Evolutionary conservation across 805 yeast genomes (phyloP).

Genomic region (Yamadazyma takamatsuzukensis): DNA sequence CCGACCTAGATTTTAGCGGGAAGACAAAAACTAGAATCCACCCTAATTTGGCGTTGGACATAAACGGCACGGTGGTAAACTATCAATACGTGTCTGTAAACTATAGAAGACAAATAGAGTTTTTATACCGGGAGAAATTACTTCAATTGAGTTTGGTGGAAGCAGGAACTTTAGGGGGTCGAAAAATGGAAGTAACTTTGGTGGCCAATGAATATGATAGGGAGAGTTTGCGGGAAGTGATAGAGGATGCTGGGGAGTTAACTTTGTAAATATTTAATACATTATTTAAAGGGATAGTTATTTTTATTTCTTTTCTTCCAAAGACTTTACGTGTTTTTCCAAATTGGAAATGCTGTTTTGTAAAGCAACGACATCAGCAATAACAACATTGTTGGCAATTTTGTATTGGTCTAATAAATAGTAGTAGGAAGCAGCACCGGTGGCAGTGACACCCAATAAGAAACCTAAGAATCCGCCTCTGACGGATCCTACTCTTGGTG

Average conservation of each 20-base stretch:
- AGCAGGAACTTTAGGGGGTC: constrained; percentile 59
- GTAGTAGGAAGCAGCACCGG: constrained; percentile 75
- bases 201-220: constrained; percentile 31
- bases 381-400: constrained; percentile 64
- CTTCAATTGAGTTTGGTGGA: constrained; percentile 47
- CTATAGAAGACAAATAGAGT: constrained; percentile 45
- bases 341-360: constrained; percentile 64
- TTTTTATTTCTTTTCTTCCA: constrained; percentile 43
- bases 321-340: constrained; percentile 63
- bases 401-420: constrained; percentile 77
- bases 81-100: constrained; percentile 43
- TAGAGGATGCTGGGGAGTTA: constrained; percentile 18
- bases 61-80: constrained; percentile 35
- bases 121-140: constrained; percentile 30
- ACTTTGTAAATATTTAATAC: constrained; percentile 6
- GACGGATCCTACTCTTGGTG: constrained; percentile 35
- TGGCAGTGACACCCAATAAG: constrained; percentile 67
- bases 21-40: constrained; percentile 31
- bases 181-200: constrained; percentile 46
- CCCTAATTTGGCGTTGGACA: constrained; percentile 32
- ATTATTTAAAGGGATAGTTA: background rate
- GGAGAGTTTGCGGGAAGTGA: constrained; percentile 20
- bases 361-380: constrained; percentile 70
- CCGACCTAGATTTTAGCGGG: constrained; percentile 42
- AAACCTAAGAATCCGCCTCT: constrained; percentile 67